phyloP scores from a whole-genome alignment of 441 rosid genomes.

The Pelargonium australe region DNA sequence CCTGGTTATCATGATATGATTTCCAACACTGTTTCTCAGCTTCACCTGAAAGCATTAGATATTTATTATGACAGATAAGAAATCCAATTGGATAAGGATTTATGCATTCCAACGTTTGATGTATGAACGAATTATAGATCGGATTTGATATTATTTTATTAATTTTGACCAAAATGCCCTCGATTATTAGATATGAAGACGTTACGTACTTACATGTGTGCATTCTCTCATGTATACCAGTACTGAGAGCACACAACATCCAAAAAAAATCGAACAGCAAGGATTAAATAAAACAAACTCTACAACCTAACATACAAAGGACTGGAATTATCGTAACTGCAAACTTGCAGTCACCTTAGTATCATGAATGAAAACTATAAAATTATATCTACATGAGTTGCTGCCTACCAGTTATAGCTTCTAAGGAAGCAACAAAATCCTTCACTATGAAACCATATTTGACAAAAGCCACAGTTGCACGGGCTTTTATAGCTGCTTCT shows the following conservation, averaged over 20 bases:
- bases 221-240: no score
- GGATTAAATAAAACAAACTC: no score
- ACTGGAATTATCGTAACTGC: no score
- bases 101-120: no score
- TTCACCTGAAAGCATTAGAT: constrained; percentile 16
- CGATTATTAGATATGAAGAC: background rate
- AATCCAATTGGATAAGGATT: no score
- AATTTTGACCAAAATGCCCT: no score
- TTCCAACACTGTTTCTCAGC: constrained; percentile 16
- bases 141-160: no score
- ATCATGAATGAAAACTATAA: background rate
- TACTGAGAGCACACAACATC: no score
- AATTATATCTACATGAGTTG: background rate
- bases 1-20: background rate
- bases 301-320: no score
- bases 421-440: constrained; percentile 31
- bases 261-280: no score
- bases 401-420: constrained; percentile 38
- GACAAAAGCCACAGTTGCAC: constrained; percentile 37
- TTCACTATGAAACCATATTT: constrained; percentile 32
- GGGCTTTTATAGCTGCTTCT: constrained; percentile 39
- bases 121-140: no score
- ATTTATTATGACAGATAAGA: no score
- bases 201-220: background rate
- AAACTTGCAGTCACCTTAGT: background rate